phyloP scores from a whole-genome alignment of 495 filamentous ascomycete species.

The Hypoxylon trugodes region DNA sequence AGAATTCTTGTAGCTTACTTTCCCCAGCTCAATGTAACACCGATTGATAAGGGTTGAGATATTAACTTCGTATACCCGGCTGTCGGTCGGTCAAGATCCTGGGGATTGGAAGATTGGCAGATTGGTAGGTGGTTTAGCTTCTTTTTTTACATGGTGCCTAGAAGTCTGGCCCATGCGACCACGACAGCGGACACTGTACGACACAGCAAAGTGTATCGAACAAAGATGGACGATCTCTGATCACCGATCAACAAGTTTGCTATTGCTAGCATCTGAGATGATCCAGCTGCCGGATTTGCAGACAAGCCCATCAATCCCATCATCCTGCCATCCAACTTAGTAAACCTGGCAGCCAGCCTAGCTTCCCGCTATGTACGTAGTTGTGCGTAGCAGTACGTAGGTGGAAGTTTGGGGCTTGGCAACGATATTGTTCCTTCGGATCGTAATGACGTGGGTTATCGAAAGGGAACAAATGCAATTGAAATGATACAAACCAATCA shows the following conservation, averaged over 20 bases:
- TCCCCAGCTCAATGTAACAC: slow-evolving; percentile 5
- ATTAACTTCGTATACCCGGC: neutral
- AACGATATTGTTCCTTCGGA: slow-evolving; percentile 28
- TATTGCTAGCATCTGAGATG: slow-evolving; percentile 28
- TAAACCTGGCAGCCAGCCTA: neutral
- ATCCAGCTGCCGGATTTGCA: slow-evolving; percentile 18
- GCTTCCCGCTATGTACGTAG: neutral
- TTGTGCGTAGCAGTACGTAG: neutral
- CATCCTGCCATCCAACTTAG: no score
- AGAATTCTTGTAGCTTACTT: slow-evolving; percentile 1
- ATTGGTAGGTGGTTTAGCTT: no score
- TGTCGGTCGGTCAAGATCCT: slow-evolving; percentile 21
- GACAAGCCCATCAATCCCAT: neutral
- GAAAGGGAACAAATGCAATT: slow-evolving; percentile 11
- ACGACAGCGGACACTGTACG: slow-evolving; percentile 2
- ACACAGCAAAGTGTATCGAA: slow-evolving; percentile 5
- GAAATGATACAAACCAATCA: slow-evolving; percentile 30
- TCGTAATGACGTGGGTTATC: slow-evolving; percentile 32
- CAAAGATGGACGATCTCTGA: slow-evolving; percentile 26
- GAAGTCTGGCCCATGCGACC: slow-evolving; percentile 6
- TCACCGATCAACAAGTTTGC: slow-evolving; percentile 29
- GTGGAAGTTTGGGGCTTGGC: neutral
- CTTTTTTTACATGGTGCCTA: neutral
- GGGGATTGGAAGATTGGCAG: slow-evolving; percentile 3
- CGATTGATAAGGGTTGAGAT: neutral